A percentile compares a stretch with the other conserved stretches of the same genome.
Conservation (phyloP, 495 filamentous ascomycete species). For the Articulospora tetracladia region DNA sequence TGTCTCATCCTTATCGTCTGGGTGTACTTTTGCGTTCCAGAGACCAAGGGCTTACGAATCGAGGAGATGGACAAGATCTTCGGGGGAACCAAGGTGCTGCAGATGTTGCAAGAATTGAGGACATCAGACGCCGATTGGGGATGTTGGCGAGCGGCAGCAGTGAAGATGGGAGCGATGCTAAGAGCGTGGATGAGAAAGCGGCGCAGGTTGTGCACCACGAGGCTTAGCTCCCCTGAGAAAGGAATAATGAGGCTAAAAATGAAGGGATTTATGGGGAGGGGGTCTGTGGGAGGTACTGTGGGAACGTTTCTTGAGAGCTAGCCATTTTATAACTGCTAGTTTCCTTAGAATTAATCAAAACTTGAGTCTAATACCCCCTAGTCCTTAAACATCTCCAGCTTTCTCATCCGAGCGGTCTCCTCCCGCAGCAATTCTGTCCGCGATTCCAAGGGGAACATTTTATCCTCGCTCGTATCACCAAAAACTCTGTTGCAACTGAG, state of each 20-base stretch:
- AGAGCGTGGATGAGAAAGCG: background rate
- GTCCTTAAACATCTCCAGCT: background rate
- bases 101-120: constrained; percentile 9
- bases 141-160: background rate
- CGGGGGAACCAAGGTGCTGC: constrained; percentile 18
- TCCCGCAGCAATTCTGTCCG: too few species aligned
- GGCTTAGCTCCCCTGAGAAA: too few species aligned
- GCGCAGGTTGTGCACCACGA: background rate
- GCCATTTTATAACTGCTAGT: too few species aligned
- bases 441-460: too few species aligned
- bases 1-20: constrained; percentile 52
- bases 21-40: constrained; percentile 62
- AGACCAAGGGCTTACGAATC: constrained; percentile 60
- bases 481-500: too few species aligned
- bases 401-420: too few species aligned
- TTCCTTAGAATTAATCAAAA: too few species aligned
- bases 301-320: too few species aligned
- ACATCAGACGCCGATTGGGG: constrained; percentile 4
- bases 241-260: too few species aligned
- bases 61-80: constrained; percentile 70
- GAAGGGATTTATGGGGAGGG: too few species aligned
- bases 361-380: background rate
- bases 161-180: background rate
- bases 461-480: too few species aligned
- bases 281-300: too few species aligned